Conservation (phyloP, 2,329 filamentous ascomycete species). For the Curvularia lunata region DNA sequence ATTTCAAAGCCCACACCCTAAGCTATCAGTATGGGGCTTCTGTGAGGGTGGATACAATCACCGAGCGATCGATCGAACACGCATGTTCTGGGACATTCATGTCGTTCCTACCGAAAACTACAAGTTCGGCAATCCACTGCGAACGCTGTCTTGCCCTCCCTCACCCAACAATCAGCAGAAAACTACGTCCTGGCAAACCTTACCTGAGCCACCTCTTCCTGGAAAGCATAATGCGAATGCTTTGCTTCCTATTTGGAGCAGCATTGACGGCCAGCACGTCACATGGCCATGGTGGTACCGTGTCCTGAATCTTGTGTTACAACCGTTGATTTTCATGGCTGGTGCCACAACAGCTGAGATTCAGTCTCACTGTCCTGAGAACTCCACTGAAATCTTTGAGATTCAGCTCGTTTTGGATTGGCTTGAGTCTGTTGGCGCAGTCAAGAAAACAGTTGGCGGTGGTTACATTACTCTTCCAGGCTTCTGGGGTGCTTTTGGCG, state of each 20-base stretch:
- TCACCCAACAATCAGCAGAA: constrained; percentile 14
- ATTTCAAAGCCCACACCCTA: constrained; percentile 49
- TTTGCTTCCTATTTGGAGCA: constrained; percentile 72
- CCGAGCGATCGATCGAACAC: constrained; percentile 69
- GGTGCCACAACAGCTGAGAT: constrained; percentile 62
- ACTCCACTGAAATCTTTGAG: constrained; percentile 42
- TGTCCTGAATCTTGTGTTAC: constrained; percentile 66
- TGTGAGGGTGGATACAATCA: constrained; percentile 74
- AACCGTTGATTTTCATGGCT: constrained; percentile 67
- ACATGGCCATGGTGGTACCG: constrained; percentile 66
- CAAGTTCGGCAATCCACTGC: constrained; percentile 61
- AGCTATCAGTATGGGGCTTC: constrained; percentile 68
- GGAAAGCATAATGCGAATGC: constrained; percentile 49
- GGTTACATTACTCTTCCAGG: constrained; percentile 31
- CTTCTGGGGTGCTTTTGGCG: constrained; percentile 46
- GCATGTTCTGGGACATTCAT: constrained; percentile 68
- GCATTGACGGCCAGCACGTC: constrained; percentile 68
- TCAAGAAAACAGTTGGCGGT: constrained; percentile 25
- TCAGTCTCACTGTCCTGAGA: constrained; percentile 48
- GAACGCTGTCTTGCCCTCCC: constrained; percentile 48
- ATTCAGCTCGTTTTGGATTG: constrained; percentile 41
- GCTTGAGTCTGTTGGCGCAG: constrained; percentile 36
- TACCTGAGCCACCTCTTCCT: constrained; percentile 40
- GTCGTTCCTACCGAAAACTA: constrained; percentile 66
- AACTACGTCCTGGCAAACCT: constrained; percentile 22